Conservation (phyloP, 2,329 filamentous ascomycete species). For the Pseudogymnoascus sp. region DNA sequence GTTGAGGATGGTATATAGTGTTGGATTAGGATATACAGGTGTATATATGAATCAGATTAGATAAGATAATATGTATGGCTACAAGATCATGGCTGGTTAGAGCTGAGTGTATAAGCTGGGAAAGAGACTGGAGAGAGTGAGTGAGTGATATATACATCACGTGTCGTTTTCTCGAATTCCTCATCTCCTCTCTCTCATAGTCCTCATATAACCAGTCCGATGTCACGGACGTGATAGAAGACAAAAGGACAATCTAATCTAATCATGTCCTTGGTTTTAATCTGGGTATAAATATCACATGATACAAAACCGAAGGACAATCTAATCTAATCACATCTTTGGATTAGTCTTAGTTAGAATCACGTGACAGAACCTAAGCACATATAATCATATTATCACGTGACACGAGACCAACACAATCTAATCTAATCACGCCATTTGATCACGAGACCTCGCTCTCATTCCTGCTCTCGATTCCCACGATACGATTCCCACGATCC, state of each 20-base stretch:
- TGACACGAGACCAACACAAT: not conserved
- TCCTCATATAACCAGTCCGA: not conserved
- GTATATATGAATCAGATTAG: constrained; percentile 2
- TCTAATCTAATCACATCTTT: not conserved
- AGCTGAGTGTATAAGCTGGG: not conserved
- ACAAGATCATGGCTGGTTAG: not conserved
- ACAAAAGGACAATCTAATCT: not conserved
- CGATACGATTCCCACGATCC: not conserved
- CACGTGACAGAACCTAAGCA: too few species aligned
- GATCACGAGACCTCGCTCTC: not conserved
- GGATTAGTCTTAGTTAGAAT: not conserved
- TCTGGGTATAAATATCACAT: not conserved
- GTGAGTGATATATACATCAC: not conserved
- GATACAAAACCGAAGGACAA: not conserved
- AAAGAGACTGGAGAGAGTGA: too few species aligned
- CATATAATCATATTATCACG: too few species aligned
- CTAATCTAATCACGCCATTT: constrained; percentile 2
- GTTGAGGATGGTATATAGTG: not conserved
- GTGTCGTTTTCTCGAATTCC: not conserved
- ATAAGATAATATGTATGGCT: not conserved
- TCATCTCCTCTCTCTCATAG: not conserved
- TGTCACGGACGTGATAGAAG: not conserved
- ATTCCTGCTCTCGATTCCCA: not conserved
- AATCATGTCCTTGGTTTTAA: not conserved
- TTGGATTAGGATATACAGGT: not conserved